Base-by-base conservation (phyloP, 768 basidiomycete species). In the Krasilnikovozyma curviuscula region DNA sequence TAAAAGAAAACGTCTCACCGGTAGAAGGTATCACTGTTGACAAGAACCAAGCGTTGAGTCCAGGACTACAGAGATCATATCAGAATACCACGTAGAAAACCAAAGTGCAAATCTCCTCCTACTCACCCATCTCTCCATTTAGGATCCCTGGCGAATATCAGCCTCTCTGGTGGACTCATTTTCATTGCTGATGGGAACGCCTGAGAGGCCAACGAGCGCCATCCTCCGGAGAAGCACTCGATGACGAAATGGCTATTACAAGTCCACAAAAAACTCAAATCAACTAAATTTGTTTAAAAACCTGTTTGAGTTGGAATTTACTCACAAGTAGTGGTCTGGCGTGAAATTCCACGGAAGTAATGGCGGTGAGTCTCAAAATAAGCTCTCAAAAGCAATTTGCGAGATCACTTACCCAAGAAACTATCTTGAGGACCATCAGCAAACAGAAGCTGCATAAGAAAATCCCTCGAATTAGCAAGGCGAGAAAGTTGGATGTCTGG, bases 41-140 rank as follows among this genome's bases (percentile, higher is more conserved):
- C 4, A 50, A 18, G 49, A 50, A 50, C 49, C 49, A 50, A 3
- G 42, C 35, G 34, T 50, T 50, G 24, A 50, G 43, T 7, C 42
- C 42, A 5, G 49, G 42, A 8, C n/a, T n/a, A n/a, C n/a, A n/a
- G n/a, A n/a, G n/a, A n/a, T n/a, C n/a, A n/a, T n/a, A n/a, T n/a
- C n/a, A n/a, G n/a, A n/a, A n/a, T n/a, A n/a, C n/a, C n/a, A n/a
- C n/a, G n/a, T n/a, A n/a, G n/a, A n/a, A n/a, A n/a, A n/a, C n/a
- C n/a, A n/a, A n/a, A n/a, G n/a, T n/a, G n/a, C 16, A 42, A 14
- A 42, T 25, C 7, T 14, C 13, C 24, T 19, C 21, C 27, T 16
- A 43, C 42, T 44, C n/a, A 44, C n/a, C 34, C 34, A 23, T 50
- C 49, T 39, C 49, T 44, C 49, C 49, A 50, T 16, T 35, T 30